Evolutionary conservation across 1,139 yeast species (phyloP), one percentile per base, ranked within the genome.

Genomic region (Yamadazyma siamensis): DNA sequence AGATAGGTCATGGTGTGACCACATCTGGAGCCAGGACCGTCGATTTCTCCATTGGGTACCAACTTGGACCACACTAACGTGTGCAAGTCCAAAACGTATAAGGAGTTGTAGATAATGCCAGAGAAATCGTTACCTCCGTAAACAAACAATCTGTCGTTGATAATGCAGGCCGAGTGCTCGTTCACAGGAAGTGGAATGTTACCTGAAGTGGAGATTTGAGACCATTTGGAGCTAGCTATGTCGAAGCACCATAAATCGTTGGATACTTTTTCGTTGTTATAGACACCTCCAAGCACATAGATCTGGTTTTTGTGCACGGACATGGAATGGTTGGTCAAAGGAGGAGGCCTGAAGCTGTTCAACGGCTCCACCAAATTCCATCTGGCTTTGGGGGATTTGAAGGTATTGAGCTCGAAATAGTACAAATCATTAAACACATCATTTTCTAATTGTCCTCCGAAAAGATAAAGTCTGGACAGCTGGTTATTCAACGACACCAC

Each of bases 361-460:
- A 52, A 47, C 2, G 91, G 81, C 27, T 71, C 72, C 22, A 88
- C 71, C 46, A 76, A 65, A 45, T 80, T 83, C 98, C 98, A 91
- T 38, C 75, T 75, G 3, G 95, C 88, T 41, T 77, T 76, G 13
- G 94, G 82, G 36, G 84, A 77, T 49, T 94, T 77, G 59, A 89
- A 83, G n/a, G 89, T 78, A 28, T 94, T 84, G 44, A 91, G 69
- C 54, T 91, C 97, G 59, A 87, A 91, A 41, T 77, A 77, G 61
- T 83, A 81, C 50, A 91, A 62, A 54, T 91, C 98, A 54, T 83
- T 80, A 56, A 86, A 89, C 38, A 82, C 86, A 36, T 77, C 77
- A 49, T 85, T 88, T 52, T 91, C 97, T 45, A 88, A 72, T 56
- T 91, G 97, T 32, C 99, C 99, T 31, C 98, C 99, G 61, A 88